Percentiles rank a stretch among this genome's conserved stretches.
These are phyloP conservation scores for Fusarium goolgardi DNA, from an alignment of 2,329 filamentous ascomycete species.

Conservation along the genomic window DNA sequence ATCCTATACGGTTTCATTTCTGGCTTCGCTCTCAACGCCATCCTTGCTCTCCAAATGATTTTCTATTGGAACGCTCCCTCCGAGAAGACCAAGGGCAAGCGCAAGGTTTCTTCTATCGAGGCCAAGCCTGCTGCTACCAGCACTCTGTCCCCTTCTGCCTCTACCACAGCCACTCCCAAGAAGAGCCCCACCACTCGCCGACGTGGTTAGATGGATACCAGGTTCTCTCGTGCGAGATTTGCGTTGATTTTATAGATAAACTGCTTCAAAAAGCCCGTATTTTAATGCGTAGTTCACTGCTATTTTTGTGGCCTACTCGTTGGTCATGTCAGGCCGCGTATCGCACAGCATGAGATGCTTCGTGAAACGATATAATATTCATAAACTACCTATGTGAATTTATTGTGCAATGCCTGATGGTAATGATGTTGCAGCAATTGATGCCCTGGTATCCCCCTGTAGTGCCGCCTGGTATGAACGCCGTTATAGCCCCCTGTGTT, in stretches of 20 bases:
- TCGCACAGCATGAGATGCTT: neutral
- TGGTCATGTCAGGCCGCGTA: neutral
- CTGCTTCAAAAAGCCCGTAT: constrained; percentile 27
- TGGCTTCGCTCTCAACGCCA: constrained; percentile 87
- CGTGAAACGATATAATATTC: neutral
- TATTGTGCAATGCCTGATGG: neutral
- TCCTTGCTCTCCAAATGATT: constrained; percentile 90
- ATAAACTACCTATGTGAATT: constrained; percentile 1
- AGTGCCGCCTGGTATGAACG: constrained; percentile 18
- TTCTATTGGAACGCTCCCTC: constrained; percentile 91
- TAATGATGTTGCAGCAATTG: constrained; percentile 5
- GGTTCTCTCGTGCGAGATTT: constrained; percentile 35
- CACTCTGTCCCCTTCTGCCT: constrained; percentile 41
- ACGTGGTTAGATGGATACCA: constrained; percentile 51
- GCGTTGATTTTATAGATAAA: constrained; percentile 34
- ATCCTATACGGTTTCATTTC: constrained; percentile 96
- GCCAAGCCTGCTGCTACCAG: constrained; percentile 43
- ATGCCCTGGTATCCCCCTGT: constrained; percentile 32
- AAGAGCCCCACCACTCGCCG: constrained; percentile 59
- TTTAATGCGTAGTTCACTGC: constrained; percentile 16
- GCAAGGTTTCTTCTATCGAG: constrained; percentile 50
- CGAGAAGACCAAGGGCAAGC: constrained; percentile 58
- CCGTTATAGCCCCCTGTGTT: neutral
- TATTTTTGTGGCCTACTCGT: no score
- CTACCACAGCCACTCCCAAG: constrained; percentile 50